Evolutionary conservation across 192 early-diverging fungal genomes (phyloP), one percentile per base, ranked within the genome.

Genomic region (Cladochytrium replicatum): DNA sequence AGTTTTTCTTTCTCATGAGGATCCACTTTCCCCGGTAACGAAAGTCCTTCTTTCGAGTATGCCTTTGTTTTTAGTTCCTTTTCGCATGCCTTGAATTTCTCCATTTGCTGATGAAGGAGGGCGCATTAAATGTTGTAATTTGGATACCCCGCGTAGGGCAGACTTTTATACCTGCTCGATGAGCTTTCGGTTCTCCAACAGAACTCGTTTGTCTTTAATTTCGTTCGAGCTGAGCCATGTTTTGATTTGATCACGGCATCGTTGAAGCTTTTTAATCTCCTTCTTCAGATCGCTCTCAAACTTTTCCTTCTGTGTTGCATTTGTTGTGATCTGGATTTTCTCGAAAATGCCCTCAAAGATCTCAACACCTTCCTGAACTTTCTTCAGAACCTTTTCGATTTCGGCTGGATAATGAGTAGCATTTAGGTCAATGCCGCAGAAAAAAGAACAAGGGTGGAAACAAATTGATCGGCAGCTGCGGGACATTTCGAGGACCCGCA

Each of bases 41-140:
- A 58, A 39, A 99, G 60, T 15, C 95, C 95, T 65, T 95, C 95
- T 65, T 93, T 88, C 24, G 93, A 97, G 60, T 83, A 99, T 2
- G 95, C 93, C 59, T 99, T 99, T 38, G 93, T 93, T 66, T 99
- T 99, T 74, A 99, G 89, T 61, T 96, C 95, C 62, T 93, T 94
- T 58, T 99, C 95, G 29, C 82, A 81, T 4, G 89, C 90, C 71
- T 99, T 99, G 75, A 99, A 99, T 55, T 78, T 78, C 59, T 99
- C 95, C 95, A 99, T 99, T 82, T 97, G 89, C 83, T 87, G 65
- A n/a, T n/a, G n/a, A n/a, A n/a, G n/a, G n/a, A n/a, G n/a, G n/a
- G n/a, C n/a, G n/a, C n/a, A n/a, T n/a, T n/a, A n/a, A n/a, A n/a
- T n/a, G n/a, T n/a, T n/a, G n/a, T n/a, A n/a, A n/a, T n/a, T n/a